These are phyloP conservation scores for Herpotrichia juniperi DNA, from an alignment of 2,329 filamentous ascomycete genomes.

Conservation along the genomic window DNA sequence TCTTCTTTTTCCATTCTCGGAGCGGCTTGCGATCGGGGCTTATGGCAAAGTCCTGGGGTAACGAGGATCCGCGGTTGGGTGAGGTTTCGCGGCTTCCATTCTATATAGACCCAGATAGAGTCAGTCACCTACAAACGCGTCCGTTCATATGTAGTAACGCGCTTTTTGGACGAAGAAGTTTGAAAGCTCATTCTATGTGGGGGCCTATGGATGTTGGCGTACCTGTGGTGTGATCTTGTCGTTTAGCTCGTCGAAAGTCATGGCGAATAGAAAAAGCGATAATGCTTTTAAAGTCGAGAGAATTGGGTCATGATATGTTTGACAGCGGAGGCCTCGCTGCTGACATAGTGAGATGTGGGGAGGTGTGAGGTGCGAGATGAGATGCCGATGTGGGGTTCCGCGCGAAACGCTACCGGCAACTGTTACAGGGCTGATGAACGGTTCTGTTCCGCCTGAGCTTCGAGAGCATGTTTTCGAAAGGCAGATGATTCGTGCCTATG, in stretches of 20 bases:
- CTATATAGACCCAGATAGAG: conserved; percentile 12
- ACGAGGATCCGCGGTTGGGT: conserved; percentile 49
- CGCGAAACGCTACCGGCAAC: background rate
- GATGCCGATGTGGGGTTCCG: conserved; percentile 38
- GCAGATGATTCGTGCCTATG: no score
- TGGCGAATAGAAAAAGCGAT: conserved; percentile 8
- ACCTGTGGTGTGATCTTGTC: conserved; percentile 40
- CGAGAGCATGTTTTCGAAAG: no score
- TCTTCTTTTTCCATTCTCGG: conserved; percentile 44
- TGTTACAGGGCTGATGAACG: background rate
- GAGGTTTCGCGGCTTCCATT: conserved; percentile 39
- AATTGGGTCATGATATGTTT: conserved; percentile 2
- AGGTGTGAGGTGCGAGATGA: conserved; percentile 1
- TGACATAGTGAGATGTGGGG: conserved; percentile 29
- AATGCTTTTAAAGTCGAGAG: background rate
- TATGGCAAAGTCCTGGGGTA: conserved; percentile 47
- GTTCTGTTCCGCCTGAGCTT: background rate
- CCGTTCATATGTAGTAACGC: background rate
- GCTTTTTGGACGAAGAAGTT: background rate
- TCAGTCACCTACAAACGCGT: background rate
- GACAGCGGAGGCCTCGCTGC: conserved; percentile 8
- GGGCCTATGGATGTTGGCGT: conserved; percentile 20
- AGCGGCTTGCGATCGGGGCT: conserved; percentile 42
- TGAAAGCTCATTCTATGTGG: conserved; percentile 19
- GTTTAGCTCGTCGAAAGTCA: conserved; percentile 40